Evolutionary conservation across 257 asterid species (phyloP), one percentile per base, ranked within the genome.

Genomic region (Nicotiana obtusifolia): DNA sequence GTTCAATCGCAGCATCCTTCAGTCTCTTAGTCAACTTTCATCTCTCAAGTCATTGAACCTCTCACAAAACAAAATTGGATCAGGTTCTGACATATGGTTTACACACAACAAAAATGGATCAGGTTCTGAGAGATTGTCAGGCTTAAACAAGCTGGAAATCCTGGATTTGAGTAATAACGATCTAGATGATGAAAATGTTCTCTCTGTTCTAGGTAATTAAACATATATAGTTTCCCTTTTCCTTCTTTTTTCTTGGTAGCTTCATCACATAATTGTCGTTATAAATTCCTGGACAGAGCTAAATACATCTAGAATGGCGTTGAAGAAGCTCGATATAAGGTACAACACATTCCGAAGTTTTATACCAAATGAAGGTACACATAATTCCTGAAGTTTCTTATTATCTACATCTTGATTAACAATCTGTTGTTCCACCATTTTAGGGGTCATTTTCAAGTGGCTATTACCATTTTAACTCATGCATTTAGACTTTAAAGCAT

Each of bases 21-120:
- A 11, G 22, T 78, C 82, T 1, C 16, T 78, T 24, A 35, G 59
- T 60, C 59, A 20, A 19, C 82, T 78, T 44, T n/a, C 73, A 59
- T 78, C 73, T 78, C 82, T 78, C 56, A 78, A 78, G 57, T 78
- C 73, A 57, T 0, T 78, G 26, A 78, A 78, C 37, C 82, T 78
- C 11, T 9, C 54, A 57, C 0, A 5, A 7, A 78, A 78, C 35
- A 22, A 31, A 14, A 13, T 56, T 59, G 69, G 20, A 78, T 1
- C 69, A 56, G 24, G 68, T 59, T 35, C 69, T 22, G 3, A 33
- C 13, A 17, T 19, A 4, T 5, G 52, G 66, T 31, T 54, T 66
- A 9, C 16, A 52, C 0, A 15, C 65, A 53, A 54, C 26, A 76
- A 24, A 53, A 76, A 2, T 53, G 64, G 16, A 76, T 76, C 47